Percentiles rank a stretch among this genome's conserved stretches.
These are phyloP conservation scores for Colletotrichum orchidophilum DNA, from an alignment of 2,329 filamentous ascomycete genomes.

Conservation along the genomic window DNA sequence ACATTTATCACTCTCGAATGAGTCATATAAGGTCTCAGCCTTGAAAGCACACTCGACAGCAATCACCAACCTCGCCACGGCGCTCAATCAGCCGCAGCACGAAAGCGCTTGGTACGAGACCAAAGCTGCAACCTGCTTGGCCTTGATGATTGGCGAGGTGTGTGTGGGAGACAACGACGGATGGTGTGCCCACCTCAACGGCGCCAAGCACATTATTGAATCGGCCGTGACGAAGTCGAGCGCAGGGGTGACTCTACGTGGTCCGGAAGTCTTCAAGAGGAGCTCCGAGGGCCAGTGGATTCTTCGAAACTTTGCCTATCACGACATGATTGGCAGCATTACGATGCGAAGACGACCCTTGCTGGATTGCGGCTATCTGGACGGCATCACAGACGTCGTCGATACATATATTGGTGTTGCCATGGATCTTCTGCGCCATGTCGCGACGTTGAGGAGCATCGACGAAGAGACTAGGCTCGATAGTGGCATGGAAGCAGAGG, in stretches of 20 bases:
- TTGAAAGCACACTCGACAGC: slow-evolving; percentile 26
- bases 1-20: slow-evolving; percentile 26
- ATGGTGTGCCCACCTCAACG: slow-evolving; percentile 31
- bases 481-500: not conserved
- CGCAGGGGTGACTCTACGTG: slow-evolving; percentile 1
- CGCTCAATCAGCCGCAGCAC: slow-evolving; percentile 14
- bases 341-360: slow-evolving; percentile 26
- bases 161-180: slow-evolving; percentile 9
- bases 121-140: slow-evolving; percentile 30
- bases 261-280: slow-evolving; percentile 27
- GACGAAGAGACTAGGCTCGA: slow-evolving; percentile 16
- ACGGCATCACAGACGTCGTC: slow-evolving; percentile 32
- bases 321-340: slow-evolving; percentile 30
- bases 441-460: slow-evolving; percentile 7
- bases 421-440: slow-evolving; percentile 24
- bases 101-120: slow-evolving; percentile 28
- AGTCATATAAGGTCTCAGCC: slow-evolving; percentile 11
- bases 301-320: slow-evolving; percentile 35
- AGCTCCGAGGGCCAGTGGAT: slow-evolving; percentile 34
- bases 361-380: slow-evolving; percentile 27
- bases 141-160: slow-evolving; percentile 30
- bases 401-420: slow-evolving; percentile 34
- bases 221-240: slow-evolving; percentile 10
- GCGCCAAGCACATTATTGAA: slow-evolving; percentile 30
- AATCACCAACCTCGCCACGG: slow-evolving; percentile 18